Evolutionary conservation across 768 basidiomycete genomes (phyloP).

Genomic region (Grammothele lineata): DNA sequence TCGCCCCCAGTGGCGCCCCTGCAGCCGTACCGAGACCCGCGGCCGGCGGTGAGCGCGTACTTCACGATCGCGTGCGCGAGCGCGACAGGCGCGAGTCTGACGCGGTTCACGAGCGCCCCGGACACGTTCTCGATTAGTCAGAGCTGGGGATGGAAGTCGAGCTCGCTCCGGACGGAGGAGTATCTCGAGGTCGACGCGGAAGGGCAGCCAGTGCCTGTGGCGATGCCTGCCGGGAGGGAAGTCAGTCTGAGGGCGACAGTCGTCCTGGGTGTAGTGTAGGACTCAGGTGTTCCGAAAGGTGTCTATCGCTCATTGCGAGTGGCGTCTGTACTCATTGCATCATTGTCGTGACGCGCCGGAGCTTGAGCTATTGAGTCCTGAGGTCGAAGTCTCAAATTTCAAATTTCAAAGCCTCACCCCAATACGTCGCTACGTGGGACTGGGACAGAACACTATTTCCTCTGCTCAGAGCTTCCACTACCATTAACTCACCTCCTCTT

Average conservation of each 20-base stretch:
- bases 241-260: constrained; percentile 77
- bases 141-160: constrained; percentile 92
- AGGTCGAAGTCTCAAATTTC: too few relatives aligned
- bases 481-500: too few relatives aligned
- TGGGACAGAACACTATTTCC: too few relatives aligned
- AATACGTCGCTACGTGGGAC: too few relatives aligned
- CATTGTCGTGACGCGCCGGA: too few relatives aligned
- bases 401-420: too few relatives aligned
- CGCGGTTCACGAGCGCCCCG: constrained; percentile 80
- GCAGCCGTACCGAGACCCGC: constrained; percentile 75
- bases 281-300: too few relatives aligned
- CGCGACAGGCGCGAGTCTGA: constrained; percentile 76
- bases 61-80: constrained; percentile 82
- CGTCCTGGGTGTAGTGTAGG: constrained; percentile 68
- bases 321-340: too few relatives aligned
- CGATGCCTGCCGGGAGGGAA: constrained; percentile 30
- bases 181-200: constrained; percentile 30
- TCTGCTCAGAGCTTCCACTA: too few relatives aligned
- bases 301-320: too few relatives aligned
- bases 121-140: constrained; percentile 82
- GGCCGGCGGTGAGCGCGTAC: constrained; percentile 68
- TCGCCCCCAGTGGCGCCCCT: constrained; percentile 43
- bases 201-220: constrained; percentile 13
- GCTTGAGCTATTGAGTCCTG: too few relatives aligned
- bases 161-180: constrained; percentile 46